Base-by-base conservation (phyloP, 139 green algal species). In the Desmodesmus armatus region DNA sequence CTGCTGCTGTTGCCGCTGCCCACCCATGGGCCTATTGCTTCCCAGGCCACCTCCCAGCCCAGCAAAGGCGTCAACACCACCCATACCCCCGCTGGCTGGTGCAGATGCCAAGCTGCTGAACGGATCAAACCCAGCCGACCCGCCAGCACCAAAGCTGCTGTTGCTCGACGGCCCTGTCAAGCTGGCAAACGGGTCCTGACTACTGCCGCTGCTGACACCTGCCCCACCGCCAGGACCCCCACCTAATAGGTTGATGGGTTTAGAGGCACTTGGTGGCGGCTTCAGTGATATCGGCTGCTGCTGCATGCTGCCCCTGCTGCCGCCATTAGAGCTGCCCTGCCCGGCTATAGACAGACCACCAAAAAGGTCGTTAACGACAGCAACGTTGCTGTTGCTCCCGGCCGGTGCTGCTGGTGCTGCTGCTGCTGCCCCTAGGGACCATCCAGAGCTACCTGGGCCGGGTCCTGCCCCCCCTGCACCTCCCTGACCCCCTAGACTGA, bases 331-430 rank as follows among this genome's bases (percentile, higher is more conserved):
- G 33, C 55, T 53, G 47, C 51, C 41, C 21, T 19, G 6, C 5
- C 76, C 55, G 29, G 76, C 13, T 0, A 72, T 23, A 31, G 76
- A 53, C 19, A 82, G 55, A 15, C 76, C 76, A 44, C 53, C 76
- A 71, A 82, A 82, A 21, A 82, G 19, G 25, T 82, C 76, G n/a
- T 15, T 11, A 29, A 13, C 35, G 70, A 21, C n/a, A 23, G n/a
- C n/a, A n/a, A n/a, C n/a, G 29, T 23, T 70, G 74, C 49, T 37
- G 51, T 33, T 63, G 43, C 21, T 25, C 29, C 73, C 47, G 47
- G 47, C n/a, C 9, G 7, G 19, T 66, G 19, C 11, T 65, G 17
- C 73, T 41, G 27, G n/a, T 80, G 31, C 43, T 67, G 31, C 40
- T 55, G 47, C 29, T 44, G 69, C 69, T 44, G 69, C 37, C 11